Base-by-base conservation (phyloP, 768 basidiomycete genomes). In the Cyathus striatus region DNA sequence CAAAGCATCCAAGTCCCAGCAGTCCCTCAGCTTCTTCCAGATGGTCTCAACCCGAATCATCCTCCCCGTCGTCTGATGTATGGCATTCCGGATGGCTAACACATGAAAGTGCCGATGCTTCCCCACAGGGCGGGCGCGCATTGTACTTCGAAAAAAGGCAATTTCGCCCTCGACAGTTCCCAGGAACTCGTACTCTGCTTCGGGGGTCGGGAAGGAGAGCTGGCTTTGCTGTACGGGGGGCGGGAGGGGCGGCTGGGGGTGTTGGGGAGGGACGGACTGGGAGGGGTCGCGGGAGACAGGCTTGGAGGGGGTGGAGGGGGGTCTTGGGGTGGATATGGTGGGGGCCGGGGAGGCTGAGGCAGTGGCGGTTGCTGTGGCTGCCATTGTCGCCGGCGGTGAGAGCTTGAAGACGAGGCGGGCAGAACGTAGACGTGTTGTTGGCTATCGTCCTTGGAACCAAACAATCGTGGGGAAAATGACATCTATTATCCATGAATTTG, bases 91-190 rank as follows among this genome's bases (percentile, higher is more conserved):
- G 38, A 93, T 83, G 45, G 79, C 75, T 43, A 93, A 69, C 58
- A 86, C 68, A 56, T 91, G 86, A 63, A 91, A 90, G 64, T 89
- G 78, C 22, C 81, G 81, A 61, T 92, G 84, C 23, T 85, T 79
- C 34, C 90, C 90, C 42, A 92, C 78, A 0, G 90, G 90, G 42
- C 90, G 74, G 14, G 87, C 77, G 35, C 81, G 81, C 76, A 86
- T 87, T 41, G 90, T 69, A 5, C 86, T 84, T 39, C 85, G 78
- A 58, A 92, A 91, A 63, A 93, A 86, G 6, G 86, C 74, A 37
- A 90, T 87, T 61, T 93, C 90, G 30, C 90, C 90, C 51, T 83
- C 79, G 41, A 89, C 76, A 5, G 77, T 80, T 56, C 83, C 74
- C 30, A 92, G 78, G 55, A 84, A 82, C 18, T 62, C 55, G 10